Evolutionary conservation across 768 basidiomycete genomes (phyloP).

Genomic region (Pleurotus citrinopileatus): DNA sequence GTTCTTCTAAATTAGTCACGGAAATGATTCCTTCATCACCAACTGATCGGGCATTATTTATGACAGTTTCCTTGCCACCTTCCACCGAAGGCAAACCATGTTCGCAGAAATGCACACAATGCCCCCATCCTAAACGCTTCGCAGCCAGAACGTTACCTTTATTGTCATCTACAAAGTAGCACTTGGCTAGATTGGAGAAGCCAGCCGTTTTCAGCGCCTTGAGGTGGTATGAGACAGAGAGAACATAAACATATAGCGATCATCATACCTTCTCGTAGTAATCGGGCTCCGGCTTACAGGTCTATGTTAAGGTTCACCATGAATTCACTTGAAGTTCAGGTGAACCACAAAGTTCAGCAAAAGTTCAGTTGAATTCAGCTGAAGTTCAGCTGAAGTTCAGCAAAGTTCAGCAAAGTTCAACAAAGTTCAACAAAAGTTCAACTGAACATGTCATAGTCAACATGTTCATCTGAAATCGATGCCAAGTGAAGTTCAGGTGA

Average conservation of each 20-base stretch:
- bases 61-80: conserved; percentile 54
- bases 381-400: too few species aligned
- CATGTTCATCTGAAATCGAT: too few species aligned
- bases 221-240: conserved; percentile 3
- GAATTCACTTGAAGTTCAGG: too few species aligned
- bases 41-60: conserved; percentile 33
- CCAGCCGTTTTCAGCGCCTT: conserved; percentile 67
- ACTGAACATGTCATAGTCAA: too few species aligned
- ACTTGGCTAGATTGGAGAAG: conserved; percentile 63
- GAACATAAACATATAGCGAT: background rate
- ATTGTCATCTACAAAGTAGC: conserved; percentile 81
- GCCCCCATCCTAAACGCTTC: conserved; percentile 62
- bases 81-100: conserved; percentile 59
- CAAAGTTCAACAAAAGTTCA: too few species aligned
- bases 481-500: too few species aligned
- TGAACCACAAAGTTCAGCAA: too few species aligned
- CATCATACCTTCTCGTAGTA: conserved; percentile 59
- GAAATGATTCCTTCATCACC: conserved; percentile 45
- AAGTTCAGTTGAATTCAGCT: too few species aligned
- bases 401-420: too few species aligned
- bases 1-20: conserved; percentile 58
- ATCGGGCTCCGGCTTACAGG: conserved; percentile 78
- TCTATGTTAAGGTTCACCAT: too few species aligned
- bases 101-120: conserved; percentile 77
- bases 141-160: conserved; percentile 68